Conservation (phyloP, 1,284 basidiomycete genomes). For the Retiboletus flavoniger region DNA sequence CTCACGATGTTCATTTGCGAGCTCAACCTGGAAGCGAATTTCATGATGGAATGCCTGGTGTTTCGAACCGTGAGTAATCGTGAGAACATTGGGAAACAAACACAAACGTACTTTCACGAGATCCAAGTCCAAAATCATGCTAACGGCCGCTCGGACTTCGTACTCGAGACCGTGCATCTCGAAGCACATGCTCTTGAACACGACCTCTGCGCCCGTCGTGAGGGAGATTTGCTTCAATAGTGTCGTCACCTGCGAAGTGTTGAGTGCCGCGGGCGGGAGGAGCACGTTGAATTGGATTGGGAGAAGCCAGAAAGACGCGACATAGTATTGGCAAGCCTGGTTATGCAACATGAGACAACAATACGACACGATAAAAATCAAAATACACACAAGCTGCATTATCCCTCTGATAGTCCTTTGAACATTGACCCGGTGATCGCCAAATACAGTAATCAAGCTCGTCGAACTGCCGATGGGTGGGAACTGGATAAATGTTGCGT, state of each 20-base stretch:
- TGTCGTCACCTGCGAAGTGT: constrained; percentile 80
- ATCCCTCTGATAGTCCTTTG: constrained; percentile 93
- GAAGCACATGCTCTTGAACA: constrained; percentile 97
- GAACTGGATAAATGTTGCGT: constrained; percentile 94
- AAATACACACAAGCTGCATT: constrained; percentile 83
- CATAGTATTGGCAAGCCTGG: constrained; percentile 93
- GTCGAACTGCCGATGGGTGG: constrained; percentile 89
- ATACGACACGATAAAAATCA: constrained; percentile 10
- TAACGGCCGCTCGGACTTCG: constrained; percentile 85
- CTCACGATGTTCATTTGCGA: constrained; percentile 96
- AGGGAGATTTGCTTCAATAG: constrained; percentile 87
- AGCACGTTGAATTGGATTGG: constrained; percentile 93
- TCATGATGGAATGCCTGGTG: constrained; percentile 88
- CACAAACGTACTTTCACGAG: constrained; percentile 72
- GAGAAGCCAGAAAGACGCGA: constrained; percentile 94
- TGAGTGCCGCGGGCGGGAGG: constrained; percentile 79
- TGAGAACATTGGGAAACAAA: neutral
- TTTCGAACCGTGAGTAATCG: constrained; percentile 3
- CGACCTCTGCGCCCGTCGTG: constrained; percentile 88
- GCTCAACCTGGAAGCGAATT: constrained; percentile 97
- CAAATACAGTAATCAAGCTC: constrained; percentile 91
- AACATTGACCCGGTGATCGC: constrained; percentile 93
- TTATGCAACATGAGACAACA: constrained; percentile 1
- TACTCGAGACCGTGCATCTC: constrained; percentile 96
- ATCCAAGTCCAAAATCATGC: constrained; percentile 87